A percentile compares a stretch with the other conserved stretches of the same genome.
phyloP scores from a whole-genome alignment of 371 early-diverging fungal genomes.

The Mortierella polycephala region DNA sequence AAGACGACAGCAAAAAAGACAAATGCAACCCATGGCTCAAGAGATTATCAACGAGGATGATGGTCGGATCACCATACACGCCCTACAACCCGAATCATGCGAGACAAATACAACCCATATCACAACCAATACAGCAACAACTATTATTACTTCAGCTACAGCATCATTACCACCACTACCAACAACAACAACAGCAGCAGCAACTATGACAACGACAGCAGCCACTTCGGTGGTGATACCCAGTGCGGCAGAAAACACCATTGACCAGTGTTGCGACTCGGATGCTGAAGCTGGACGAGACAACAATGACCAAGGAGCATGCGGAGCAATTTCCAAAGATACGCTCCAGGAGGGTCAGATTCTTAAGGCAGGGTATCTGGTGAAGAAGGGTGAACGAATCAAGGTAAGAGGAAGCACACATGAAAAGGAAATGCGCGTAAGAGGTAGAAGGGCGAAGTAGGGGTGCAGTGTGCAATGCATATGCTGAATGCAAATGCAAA shows the following conservation, averaged over 20 bases:
- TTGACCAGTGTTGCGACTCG: slow-evolving; percentile 21
- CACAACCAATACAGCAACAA: background rate
- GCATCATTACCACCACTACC: background rate
- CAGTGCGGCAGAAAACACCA: slow-evolving; percentile 1
- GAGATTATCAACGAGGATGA: slow-evolving; percentile 24
- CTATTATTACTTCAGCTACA: background rate
- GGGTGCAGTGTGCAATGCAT: no score
- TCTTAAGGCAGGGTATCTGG: slow-evolving; percentile 73
- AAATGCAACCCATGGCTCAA: slow-evolving; percentile 14
- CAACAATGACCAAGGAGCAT: background rate
- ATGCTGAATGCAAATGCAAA: no score
- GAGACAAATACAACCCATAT: no score
- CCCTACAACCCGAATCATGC: background rate
- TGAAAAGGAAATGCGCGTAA: no score
- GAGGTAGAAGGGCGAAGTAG: no score
- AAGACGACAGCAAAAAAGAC: background rate
- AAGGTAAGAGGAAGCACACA: slow-evolving; percentile 33
- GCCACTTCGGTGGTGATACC: background rate
- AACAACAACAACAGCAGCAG: background rate
- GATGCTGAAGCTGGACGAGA: slow-evolving; percentile 25
- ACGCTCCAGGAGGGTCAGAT: slow-evolving; percentile 73
- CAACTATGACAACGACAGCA: background rate
- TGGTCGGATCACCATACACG: background rate
- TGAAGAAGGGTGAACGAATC: slow-evolving; percentile 78
- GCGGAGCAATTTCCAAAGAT: slow-evolving; percentile 57